Base-by-base conservation (phyloP, 805 yeast species). In the Kodamaea laetipori region DNA sequence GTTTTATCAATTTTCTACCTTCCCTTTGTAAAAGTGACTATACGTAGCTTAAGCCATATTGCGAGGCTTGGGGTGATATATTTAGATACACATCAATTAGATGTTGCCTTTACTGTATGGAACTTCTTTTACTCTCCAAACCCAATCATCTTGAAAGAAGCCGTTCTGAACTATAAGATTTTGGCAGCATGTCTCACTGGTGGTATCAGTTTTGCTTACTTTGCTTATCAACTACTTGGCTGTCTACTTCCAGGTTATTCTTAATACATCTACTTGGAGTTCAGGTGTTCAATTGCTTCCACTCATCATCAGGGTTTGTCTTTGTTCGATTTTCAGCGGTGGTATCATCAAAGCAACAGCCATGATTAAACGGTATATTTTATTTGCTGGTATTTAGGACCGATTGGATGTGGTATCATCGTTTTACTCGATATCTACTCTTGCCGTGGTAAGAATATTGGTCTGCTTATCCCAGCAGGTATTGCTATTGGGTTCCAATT, bases 191-290 rank as follows among this genome's bases (percentile, higher is more conserved):
- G 48, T 4, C 10, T 53, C 9, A 12, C 43, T 16, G 41, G 50
- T 42, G 45, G 47, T 25, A 52, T 53, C 4, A 40, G 44, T 4
- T 55, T 54, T 32, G 56, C 56, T 5, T 49, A 53, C 56, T 21
- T 37, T 49, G 28, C 32, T 46, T 15, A 45, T 55, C 19, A 39
- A 52, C 41, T 76, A 65, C 49, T 45, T 69, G 12, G 60, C 76
- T 4, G 60, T 69, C n/a, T 78, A 77, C 54, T 80, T 76, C 57
- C 82, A 80, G 54, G 72, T 71, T 18, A 62, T 78, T 6, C 62
- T 58, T 35, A 71, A 63, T 9, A 58, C 64, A 31, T 64, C 62
- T 39, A 67, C 80, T 4, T 61, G 74, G 60, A 58, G 60, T 17
- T 64, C 80, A 2, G 82, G 82, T 28, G 54, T 76, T 24, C 63